Evolutionary conservation across 805 yeast species (phyloP).

Genomic region (Wickerhamia fluorescens): DNA sequence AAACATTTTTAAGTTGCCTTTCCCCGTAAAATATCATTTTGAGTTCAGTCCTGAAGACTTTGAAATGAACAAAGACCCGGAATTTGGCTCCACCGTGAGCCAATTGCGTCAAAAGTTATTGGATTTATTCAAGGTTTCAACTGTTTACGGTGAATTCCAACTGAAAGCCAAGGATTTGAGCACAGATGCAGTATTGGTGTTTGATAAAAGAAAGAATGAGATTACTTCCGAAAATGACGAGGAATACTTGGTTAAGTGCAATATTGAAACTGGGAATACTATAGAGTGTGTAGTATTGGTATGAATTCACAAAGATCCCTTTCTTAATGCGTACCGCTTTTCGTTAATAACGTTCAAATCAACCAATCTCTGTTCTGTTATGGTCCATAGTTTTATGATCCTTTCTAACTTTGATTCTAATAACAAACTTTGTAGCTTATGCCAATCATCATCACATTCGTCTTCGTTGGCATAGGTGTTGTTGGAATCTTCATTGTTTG

Average conservation of each 20-base stretch:
- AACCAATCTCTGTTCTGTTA: slow-evolving; percentile 51
- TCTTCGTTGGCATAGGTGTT: slow-evolving; percentile 11
- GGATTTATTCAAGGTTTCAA: slow-evolving; percentile 42
- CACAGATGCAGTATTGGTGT: slow-evolving; percentile 18
- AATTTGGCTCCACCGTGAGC: slow-evolving; percentile 60
- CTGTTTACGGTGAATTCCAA: slow-evolving; percentile 13
- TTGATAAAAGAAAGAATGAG: slow-evolving; percentile 22
- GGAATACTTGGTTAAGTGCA: slow-evolving; percentile 28
- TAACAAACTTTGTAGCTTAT: slow-evolving; percentile 14
- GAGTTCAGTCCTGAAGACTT: slow-evolving; percentile 82
- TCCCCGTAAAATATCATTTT: slow-evolving; percentile 49
- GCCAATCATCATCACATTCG: slow-evolving; percentile 15
- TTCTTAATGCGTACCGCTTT: slow-evolving; percentile 15
- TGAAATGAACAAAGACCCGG: slow-evolving; percentile 51
- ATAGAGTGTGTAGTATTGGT: slow-evolving; percentile 23
- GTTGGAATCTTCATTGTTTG: neutral
- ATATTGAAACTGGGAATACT: slow-evolving; percentile 37
- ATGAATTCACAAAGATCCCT: slow-evolving; percentile 7
- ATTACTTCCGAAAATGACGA: slow-evolving; percentile 15
- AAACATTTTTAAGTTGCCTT: slow-evolving; percentile 12
- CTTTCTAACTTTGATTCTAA: slow-evolving; percentile 42
- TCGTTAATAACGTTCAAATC: slow-evolving; percentile 23
- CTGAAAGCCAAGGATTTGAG: slow-evolving; percentile 1
- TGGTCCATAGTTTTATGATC: slow-evolving; percentile 54
- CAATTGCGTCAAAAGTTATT: slow-evolving; percentile 54